These are phyloP conservation scores for Amaranthus tricolor DNA, from an alignment of 179 eudicot genomes.

Conservation along the genomic window DNA sequence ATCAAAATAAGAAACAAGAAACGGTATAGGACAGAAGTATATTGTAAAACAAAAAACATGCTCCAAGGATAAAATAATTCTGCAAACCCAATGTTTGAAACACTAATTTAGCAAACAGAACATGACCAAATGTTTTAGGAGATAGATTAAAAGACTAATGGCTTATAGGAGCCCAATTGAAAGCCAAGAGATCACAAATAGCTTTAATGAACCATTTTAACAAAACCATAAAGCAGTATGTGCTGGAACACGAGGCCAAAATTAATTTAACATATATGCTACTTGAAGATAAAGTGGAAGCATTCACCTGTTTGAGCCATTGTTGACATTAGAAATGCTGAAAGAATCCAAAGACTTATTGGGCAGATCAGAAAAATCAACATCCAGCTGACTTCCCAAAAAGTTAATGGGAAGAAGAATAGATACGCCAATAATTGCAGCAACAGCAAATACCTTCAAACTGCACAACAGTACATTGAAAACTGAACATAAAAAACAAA, in stretches of 20 bases:
- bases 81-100: background rate
- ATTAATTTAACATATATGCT: background rate
- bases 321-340: slow-evolving; percentile 75
- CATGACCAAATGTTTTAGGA: background rate
- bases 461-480: slow-evolving; percentile 37
- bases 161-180: background rate
- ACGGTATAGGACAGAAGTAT: no score
- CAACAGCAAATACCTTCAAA: slow-evolving; percentile 53
- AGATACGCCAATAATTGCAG: slow-evolving; percentile 52
- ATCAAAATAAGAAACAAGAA: no score
- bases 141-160: background rate
- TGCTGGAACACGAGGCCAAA: background rate
- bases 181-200: background rate
- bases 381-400: slow-evolving; percentile 55
- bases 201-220: background rate
- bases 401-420: slow-evolving; percentile 72
- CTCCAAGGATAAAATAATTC: background rate
- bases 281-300: background rate
- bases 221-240: background rate
- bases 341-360: slow-evolving; percentile 70
- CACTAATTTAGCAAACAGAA: background rate
- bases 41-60: background rate
- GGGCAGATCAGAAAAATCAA: slow-evolving; percentile 61
- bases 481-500: no score
- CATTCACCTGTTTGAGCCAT: slow-evolving; percentile 70